Evolutionary conservation across 495 filamentous ascomycete genomes (phyloP).

Genomic region (Lepraria neglecta): DNA sequence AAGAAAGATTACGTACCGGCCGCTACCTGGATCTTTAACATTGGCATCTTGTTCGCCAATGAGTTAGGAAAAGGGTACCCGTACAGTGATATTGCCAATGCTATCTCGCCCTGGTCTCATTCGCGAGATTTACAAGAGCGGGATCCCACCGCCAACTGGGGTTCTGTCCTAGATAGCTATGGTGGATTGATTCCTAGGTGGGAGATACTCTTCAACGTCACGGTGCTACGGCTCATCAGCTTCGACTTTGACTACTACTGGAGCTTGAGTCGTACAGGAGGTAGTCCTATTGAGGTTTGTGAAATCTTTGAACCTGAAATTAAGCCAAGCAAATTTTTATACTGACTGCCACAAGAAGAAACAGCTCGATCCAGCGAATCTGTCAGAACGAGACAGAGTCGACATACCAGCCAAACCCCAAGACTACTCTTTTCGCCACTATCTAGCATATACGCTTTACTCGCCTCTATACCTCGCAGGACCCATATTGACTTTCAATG

Average conservation of each 20-base stretch:
- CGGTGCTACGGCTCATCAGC: constrained; percentile 85
- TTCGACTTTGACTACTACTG: constrained; percentile 98
- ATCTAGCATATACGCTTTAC: constrained; percentile 82
- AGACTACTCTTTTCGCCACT: constrained; percentile 76
- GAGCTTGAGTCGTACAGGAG: constrained; percentile 61
- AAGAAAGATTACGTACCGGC: constrained; percentile 60
- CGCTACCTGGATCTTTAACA: constrained; percentile 92
- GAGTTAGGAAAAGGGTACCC: constrained; percentile 76
- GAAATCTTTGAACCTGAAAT: not conserved
- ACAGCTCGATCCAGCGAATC: constrained; percentile 74
- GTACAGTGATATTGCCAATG: constrained; percentile 52
- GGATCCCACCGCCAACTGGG: constrained; percentile 48
- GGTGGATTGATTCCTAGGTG: constrained; percentile 80
- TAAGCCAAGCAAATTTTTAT: not conserved
- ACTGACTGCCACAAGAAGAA: constrained; percentile 90
- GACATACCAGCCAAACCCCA: constrained; percentile 59
- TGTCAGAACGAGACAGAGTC: constrained; percentile 84
- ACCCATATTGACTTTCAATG: constrained; percentile 95
- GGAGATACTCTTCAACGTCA: constrained; percentile 96
- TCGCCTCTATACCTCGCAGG: constrained; percentile 88
- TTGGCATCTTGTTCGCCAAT: constrained; percentile 80
- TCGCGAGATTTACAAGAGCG: constrained; percentile 22
- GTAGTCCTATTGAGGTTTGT: constrained; percentile 79
- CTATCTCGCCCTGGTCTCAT: constrained; percentile 41
- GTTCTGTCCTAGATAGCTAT: constrained; percentile 61